These are phyloP conservation scores for Fraxinus ornus DNA, from an alignment of 305 asterid genomes.

Conservation along the genomic window DNA sequence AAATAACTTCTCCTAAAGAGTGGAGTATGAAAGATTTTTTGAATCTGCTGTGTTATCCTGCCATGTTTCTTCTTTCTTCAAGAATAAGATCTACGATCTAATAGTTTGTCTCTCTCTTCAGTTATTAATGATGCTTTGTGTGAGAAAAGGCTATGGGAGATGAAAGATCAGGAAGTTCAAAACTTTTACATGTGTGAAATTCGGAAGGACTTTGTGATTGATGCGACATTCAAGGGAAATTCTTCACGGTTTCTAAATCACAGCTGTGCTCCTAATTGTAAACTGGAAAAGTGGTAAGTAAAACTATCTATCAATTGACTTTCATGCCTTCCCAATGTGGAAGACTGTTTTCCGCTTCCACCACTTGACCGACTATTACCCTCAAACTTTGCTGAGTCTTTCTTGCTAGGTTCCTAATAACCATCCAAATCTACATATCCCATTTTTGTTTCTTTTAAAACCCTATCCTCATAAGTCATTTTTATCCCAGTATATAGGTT, in stretches of 20 bases:
- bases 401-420: not conserved
- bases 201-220: constrained; percentile 82
- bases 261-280: constrained; percentile 91
- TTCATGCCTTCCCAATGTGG: constrained; percentile 7
- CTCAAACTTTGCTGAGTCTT: not conserved
- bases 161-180: constrained; percentile 70
- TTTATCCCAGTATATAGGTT: not conserved
- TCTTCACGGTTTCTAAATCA: constrained; percentile 87
- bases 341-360: constrained; percentile 5
- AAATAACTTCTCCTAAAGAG: not conserved
- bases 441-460: not conserved
- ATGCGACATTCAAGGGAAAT: constrained; percentile 96
- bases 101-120: constrained; percentile 34
- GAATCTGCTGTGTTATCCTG: not conserved
- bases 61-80: constrained; percentile 1
- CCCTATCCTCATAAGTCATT: not conserved
- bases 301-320: constrained; percentile 8
- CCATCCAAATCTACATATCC: not conserved
- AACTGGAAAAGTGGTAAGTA: constrained; percentile 87
- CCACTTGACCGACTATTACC: not conserved
- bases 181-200: constrained; percentile 96
- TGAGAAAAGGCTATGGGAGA: constrained; percentile 86
- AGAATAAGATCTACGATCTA: constrained; percentile 17
- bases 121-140: constrained; percentile 89
- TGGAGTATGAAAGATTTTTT: constrained; percentile 6